phyloP scores from a whole-genome alignment of 2,329 filamentous ascomycete species.

The Aspergillus eucalypticola region DNA sequence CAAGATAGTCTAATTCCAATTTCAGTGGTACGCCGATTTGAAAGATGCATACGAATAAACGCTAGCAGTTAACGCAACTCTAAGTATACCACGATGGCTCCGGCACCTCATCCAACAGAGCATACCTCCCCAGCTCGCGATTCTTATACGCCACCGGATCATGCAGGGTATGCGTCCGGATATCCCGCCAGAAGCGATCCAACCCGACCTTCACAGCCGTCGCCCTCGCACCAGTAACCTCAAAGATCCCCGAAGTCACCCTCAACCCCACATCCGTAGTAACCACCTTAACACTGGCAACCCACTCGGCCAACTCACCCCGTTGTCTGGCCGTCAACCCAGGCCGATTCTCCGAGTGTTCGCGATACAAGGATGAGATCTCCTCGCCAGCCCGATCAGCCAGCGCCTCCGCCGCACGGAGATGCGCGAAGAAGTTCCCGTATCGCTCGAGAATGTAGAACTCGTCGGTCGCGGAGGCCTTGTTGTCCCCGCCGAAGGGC shows the following conservation, averaged over 20 bases:
- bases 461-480: conserved; percentile 60
- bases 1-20: no score
- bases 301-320: conserved; percentile 63
- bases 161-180: conserved; percentile 66
- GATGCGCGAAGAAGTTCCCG: conserved; percentile 63
- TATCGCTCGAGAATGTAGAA: conserved; percentile 67
- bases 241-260: conserved; percentile 64
- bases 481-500: conserved; percentile 65
- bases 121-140: conserved; percentile 60
- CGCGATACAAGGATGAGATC: conserved; percentile 50
- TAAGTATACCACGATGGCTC: conserved; percentile 64
- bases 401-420: conserved; percentile 61
- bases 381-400: conserved; percentile 58
- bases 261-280: conserved; percentile 61
- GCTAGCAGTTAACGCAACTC: no score
- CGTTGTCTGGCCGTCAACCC: conserved; percentile 54
- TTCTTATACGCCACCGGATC: conserved; percentile 70
- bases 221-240: conserved; percentile 61
- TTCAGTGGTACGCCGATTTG: no score
- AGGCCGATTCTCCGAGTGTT: conserved; percentile 43
- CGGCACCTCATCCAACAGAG: conserved; percentile 58
- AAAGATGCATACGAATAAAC: no score
- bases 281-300: conserved; percentile 64
- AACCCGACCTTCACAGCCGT: conserved; percentile 61
- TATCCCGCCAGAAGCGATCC: conserved; percentile 66